Evolutionary conservation across 805 yeast genomes (phyloP), one percentile per base, ranked within the genome.

Genomic region (Grigorovia humatica): DNA sequence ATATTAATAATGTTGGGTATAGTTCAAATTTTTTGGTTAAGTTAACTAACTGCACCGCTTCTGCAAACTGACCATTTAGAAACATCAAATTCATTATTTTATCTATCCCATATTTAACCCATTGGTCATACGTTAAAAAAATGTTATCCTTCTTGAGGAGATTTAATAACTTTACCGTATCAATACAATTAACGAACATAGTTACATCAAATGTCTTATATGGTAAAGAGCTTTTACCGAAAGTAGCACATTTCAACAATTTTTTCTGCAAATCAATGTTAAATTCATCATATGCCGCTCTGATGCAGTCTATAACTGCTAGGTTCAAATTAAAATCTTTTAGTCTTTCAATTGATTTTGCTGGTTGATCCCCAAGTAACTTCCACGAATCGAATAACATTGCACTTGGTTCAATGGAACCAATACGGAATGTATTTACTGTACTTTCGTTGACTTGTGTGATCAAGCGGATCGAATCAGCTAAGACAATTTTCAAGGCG

Each of bases 321-420:
- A 71, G 69, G 32, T 77, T 75, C 13, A 67, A 43, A 55, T 79
- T 69, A 55, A 83, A 72, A 52, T 79, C 64, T 66, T 77, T 74
- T 38, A 90, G 72, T 54, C 84, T 86, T 53, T 85, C 88, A 61
- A 85, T 87, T 0, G 96, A 91, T 59, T 83, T 83, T 0, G 96
- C 88, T 0, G 93, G 79, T 57, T 83, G 83, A 43, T 70, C 70
- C 13, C 80, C 78, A 9, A 88, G 69, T 53, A 85, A 75, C 43
- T 82, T 83, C 42, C 82, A 75, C 9, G 96, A 85, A 67, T 90
- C 96, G 9, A 88, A 69, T 38, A 93, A 69, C 23, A 91, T 83
- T 1, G 96, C 88, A 35, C 93, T 76, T 1, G 96, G 85, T 38
- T 86, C 77, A 0, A 87, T 77, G 0, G 96, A 88, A 0, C 98